Conservation (phyloP, 164 flowering plant species). For the Tetrastigma voinierianum region DNA sequence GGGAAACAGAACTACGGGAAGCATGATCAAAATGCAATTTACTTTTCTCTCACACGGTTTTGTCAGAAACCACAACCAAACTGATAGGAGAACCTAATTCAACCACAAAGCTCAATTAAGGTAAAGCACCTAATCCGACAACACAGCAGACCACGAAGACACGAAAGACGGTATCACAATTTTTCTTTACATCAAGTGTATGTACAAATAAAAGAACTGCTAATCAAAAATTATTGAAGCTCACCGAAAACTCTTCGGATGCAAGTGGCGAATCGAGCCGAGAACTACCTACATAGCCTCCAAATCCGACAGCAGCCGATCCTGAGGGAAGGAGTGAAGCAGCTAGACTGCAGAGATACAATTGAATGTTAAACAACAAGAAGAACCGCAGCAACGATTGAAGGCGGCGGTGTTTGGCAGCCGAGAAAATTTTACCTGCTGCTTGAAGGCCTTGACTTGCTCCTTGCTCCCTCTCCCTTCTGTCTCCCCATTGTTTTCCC, state of each 20-base stretch:
- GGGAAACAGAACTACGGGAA: no score
- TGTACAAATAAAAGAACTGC: not conserved
- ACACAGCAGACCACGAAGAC: no score
- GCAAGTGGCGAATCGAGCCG: constrained; percentile 49
- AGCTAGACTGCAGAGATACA: constrained; percentile 51
- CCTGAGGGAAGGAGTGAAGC: constrained; percentile 79
- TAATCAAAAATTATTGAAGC: constrained; percentile 23
- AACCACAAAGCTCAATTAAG: no score
- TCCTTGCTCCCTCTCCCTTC: constrained; percentile 77
- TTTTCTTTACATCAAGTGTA: no score
- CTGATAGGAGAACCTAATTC: no score
- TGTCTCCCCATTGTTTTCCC: constrained; percentile 66
- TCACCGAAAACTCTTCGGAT: constrained; percentile 30
- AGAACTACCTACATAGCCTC: constrained; percentile 85
- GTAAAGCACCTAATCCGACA: no score
- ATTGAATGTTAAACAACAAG: not conserved
- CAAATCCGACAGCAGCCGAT: constrained; percentile 70
- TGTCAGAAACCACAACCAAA: no score
- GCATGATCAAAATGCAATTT: no score
- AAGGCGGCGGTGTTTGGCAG: no score
- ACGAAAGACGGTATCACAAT: no score
- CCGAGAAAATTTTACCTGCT: constrained; percentile 60
- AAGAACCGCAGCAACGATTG: no score
- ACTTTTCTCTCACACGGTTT: no score
- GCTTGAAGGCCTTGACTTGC: constrained; percentile 90